Evolutionary conservation across 805 yeast genomes (phyloP).

Genomic region (Komagataella mondaviorum): DNA sequence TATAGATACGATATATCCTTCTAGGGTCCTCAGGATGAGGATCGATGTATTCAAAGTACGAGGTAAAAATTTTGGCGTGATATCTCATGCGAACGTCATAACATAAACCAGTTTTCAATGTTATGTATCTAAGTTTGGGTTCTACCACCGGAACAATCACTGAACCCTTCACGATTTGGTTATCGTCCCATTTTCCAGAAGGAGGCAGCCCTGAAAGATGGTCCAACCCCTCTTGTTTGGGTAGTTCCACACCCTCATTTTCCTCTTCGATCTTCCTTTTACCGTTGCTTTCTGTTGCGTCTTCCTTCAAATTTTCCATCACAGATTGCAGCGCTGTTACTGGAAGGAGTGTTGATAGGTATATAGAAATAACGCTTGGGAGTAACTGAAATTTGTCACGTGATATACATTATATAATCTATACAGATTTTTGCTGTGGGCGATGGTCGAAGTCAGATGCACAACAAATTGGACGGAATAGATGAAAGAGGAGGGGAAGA

Average conservation of each 20-base stretch:
- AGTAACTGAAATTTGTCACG: constrained; percentile 23
- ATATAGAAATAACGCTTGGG: neutral
- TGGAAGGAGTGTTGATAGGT: neutral
- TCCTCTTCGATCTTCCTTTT: neutral
- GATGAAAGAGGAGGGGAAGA: no score
- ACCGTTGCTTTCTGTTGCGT: neutral
- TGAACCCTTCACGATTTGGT: constrained; percentile 14
- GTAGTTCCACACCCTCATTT: neutral
- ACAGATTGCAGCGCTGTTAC: neutral
- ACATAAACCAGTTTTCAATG: constrained; percentile 83
- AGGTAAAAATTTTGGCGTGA: constrained; percentile 88
- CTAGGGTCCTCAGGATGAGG: constrained; percentile 99
- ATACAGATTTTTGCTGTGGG: no score
- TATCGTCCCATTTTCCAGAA: constrained; percentile 7
- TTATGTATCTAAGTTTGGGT: constrained; percentile 60
- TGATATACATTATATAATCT: constrained; percentile 2
- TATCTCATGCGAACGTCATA: constrained; percentile 97
- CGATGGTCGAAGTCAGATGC: no score
- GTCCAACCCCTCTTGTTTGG: neutral
- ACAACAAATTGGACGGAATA: no score
- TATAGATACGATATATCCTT: constrained; percentile 86
- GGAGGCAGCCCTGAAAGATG: neutral
- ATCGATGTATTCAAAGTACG: constrained; percentile 86
- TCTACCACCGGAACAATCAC: constrained; percentile 41
- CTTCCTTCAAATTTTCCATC: neutral